Percentiles rank a stretch among this genome's conserved stretches.
These are phyloP conservation scores for Diospyros kaki DNA, from an alignment of 148 eudicot genomes.

Conservation along the genomic window DNA sequence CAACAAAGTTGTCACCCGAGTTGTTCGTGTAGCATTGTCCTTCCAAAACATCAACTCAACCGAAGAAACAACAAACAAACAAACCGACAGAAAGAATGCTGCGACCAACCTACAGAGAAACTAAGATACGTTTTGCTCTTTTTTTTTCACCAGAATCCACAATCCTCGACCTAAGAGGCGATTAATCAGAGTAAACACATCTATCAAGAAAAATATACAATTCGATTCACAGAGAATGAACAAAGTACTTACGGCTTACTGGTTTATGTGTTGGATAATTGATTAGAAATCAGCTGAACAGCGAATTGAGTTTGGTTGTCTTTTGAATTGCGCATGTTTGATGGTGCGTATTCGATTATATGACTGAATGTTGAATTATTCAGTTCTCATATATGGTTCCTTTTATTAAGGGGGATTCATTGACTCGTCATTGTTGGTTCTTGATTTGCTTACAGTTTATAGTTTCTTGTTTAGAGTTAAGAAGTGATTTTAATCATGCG, in stretches of 20 bases:
- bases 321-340: not conserved
- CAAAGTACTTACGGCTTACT: too few relatives aligned
- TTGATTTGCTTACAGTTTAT: too few relatives aligned
- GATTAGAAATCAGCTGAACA: too few relatives aligned
- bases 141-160: not conserved
- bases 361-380: not conserved
- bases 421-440: not conserved
- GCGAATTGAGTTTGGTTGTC: not conserved
- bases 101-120: not conserved
- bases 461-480: not conserved
- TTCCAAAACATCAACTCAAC: too few relatives aligned
- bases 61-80: not conserved
- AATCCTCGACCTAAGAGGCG: not conserved
- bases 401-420: not conserved
- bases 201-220: not conserved
- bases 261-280: too few relatives aligned
- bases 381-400: not conserved
- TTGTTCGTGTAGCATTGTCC: too few relatives aligned
- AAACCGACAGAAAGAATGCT: not conserved
- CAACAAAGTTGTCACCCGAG: too few relatives aligned
- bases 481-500: too few relatives aligned
- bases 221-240: too few relatives aligned
- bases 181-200: not conserved
- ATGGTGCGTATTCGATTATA: not conserved
- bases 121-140: too few relatives aligned